phyloP scores from a whole-genome alignment of 208 protist species.

The Porcisia hertigi region DNA sequence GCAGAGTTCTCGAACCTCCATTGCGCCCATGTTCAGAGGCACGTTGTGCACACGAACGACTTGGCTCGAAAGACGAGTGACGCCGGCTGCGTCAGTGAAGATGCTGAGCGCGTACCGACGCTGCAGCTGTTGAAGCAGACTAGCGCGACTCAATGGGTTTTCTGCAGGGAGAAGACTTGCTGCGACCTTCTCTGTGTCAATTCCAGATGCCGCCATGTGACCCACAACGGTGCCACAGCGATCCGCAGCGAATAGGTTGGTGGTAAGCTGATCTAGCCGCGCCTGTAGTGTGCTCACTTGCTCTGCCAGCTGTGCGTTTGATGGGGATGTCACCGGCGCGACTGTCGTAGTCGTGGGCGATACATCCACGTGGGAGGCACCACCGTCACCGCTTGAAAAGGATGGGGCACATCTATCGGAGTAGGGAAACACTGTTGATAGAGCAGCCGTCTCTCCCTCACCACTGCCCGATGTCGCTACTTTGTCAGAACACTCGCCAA shows the following conservation, averaged over 20 bases:
- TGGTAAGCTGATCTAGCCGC: constrained; percentile 41
- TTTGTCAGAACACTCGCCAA: constrained; percentile 1
- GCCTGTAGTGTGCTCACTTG: constrained; percentile 41
- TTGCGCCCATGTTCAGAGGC: constrained; percentile 58
- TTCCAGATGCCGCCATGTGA: neutral
- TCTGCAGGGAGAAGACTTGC: neutral
- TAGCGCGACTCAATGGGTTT: constrained; percentile 6
- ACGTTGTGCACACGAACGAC: constrained; percentile 55
- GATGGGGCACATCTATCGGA: neutral
- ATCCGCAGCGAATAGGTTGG: constrained; percentile 39
- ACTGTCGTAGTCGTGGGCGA: neutral
- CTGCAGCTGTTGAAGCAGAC: constrained; percentile 19
- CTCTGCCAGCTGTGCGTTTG: constrained; percentile 12
- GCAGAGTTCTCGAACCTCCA: constrained; percentile 66
- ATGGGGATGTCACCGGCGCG: neutral
- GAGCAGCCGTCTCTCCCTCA: neutral
- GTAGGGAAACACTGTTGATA: neutral
- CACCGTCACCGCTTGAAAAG: neutral
- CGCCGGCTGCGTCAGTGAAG: constrained; percentile 56
- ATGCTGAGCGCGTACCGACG: constrained; percentile 14
- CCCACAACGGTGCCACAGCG: constrained; percentile 16
- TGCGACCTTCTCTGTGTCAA: neutral
- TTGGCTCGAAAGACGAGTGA: constrained; percentile 48
- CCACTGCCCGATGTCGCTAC: neutral
- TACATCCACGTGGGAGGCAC: neutral